These are phyloP conservation scores for Asterionellopsis glacialis DNA, from an alignment of 108 stramenopile genomes.

Conservation along the genomic window DNA sequence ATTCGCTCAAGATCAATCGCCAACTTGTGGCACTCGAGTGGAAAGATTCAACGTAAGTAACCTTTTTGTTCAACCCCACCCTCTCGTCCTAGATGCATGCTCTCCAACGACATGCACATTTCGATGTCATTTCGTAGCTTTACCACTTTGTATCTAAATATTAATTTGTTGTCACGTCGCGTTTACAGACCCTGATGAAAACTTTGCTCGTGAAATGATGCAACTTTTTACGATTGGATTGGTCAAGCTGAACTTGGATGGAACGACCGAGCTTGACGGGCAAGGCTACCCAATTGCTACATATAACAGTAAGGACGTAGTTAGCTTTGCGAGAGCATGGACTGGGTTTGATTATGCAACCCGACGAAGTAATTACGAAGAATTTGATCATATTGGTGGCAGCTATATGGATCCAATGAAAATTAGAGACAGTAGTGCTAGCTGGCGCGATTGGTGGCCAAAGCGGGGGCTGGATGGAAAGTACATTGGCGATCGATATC, in stretches of 20 bases:
- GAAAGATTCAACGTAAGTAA: constrained; percentile 2
- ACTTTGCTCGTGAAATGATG: constrained; percentile 28
- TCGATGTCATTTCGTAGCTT: too few species aligned
- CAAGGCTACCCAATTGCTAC: constrained; percentile 11
- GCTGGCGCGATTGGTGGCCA: constrained; percentile 20
- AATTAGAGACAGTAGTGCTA: background rate
- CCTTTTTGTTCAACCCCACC: constrained; percentile 4
- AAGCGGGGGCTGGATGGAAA: constrained; percentile 15
- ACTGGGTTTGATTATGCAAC: constrained; percentile 26
- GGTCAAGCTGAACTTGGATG: constrained; percentile 25
- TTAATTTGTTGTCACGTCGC: background rate
- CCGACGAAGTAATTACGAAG: constrained; percentile 25
- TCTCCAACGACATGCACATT: too few species aligned
- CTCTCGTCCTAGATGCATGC: too few species aligned
- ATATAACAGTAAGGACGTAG: constrained; percentile 25
- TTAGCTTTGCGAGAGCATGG: constrained; percentile 24
- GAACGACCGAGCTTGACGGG: constrained; percentile 16
- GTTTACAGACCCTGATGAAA: constrained; percentile 18
- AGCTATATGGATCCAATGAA: constrained; percentile 21
- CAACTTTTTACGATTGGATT: constrained; percentile 41
- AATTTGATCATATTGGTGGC: background rate
- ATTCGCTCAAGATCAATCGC: constrained; percentile 21
- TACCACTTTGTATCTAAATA: background rate
- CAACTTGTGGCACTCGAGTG: background rate
- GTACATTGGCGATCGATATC: constrained; percentile 11